Conservation (phyloP, 2,329 filamentous ascomycete species). For the Pseudogymnoascus sp. region DNA sequence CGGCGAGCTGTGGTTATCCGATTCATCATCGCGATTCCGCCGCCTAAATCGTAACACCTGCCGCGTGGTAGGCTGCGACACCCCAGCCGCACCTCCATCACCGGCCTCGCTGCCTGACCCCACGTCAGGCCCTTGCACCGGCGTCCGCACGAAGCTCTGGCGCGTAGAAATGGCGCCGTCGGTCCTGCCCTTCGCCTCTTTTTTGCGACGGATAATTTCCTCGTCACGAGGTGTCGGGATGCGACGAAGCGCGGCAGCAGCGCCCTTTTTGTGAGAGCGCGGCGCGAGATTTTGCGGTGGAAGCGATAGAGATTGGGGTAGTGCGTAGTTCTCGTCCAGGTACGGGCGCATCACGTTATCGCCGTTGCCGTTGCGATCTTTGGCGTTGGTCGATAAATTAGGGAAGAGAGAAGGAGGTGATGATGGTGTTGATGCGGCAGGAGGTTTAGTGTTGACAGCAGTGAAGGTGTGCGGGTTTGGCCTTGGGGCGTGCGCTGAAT, state of each 20-base stretch:
- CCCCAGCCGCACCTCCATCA: constrained; percentile 17
- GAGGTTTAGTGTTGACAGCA: constrained; percentile 14
- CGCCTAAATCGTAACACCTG: constrained; percentile 22
- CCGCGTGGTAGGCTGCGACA: constrained; percentile 15
- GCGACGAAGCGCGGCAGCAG: not conserved
- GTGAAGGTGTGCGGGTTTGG: constrained; percentile 25
- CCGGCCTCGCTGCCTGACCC: constrained; percentile 22
- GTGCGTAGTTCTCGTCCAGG: not conserved
- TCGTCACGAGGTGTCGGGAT: constrained; percentile 1
- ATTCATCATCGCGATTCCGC: constrained; percentile 39
- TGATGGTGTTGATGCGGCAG: constrained; percentile 13
- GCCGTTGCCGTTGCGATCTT: not conserved
- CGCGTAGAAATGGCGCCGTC: not conserved
- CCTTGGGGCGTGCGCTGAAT: constrained; percentile 8
- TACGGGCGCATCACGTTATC: not conserved
- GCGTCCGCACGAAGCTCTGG: constrained; percentile 25
- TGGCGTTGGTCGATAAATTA: not conserved
- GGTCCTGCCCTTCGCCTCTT: not conserved
- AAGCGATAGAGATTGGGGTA: not conserved
- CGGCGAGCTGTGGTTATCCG: constrained; percentile 47
- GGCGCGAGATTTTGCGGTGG: not conserved
- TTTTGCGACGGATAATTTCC: constrained; percentile 3
- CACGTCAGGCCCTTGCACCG: constrained; percentile 10
- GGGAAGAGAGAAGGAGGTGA: constrained; percentile 2
- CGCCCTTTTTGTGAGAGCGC: constrained; percentile 8